A percentile compares a stretch with the other conserved stretches of the same genome.
Conservation (phyloP, 805 yeast species). For the Kodamaea sagamina region DNA sequence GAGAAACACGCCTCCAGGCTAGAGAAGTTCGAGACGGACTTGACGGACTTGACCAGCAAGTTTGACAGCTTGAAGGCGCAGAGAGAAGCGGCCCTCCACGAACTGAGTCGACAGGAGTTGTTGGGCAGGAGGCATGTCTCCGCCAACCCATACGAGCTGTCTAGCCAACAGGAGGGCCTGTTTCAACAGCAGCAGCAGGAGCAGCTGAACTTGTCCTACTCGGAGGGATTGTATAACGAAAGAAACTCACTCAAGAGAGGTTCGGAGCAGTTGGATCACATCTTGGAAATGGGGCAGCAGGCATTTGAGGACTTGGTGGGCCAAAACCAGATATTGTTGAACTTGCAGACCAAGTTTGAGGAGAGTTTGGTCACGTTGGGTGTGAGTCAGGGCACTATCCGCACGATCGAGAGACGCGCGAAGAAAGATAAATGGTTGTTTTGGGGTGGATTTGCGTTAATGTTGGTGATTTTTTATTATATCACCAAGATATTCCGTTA, state of each 20-base stretch:
- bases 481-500: constrained; percentile 66
- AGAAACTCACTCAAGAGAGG: constrained; percentile 64
- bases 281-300: constrained; percentile 83
- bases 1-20: constrained; percentile 56
- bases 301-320: constrained; percentile 85
- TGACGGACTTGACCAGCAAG: constrained; percentile 47
- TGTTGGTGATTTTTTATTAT: constrained; percentile 66
- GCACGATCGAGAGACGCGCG: constrained; percentile 76
- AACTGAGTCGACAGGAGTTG: constrained; percentile 51
- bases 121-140: constrained; percentile 48
- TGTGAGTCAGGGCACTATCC: constrained; percentile 80
- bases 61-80: constrained; percentile 55
- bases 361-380: constrained; percentile 79
- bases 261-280: constrained; percentile 81
- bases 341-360: constrained; percentile 63
- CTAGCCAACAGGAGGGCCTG: constrained; percentile 23
- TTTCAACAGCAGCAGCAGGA: constrained; percentile 26
- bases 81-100: constrained; percentile 55
- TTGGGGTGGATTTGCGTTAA: constrained; percentile 66
- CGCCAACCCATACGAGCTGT: constrained; percentile 51
- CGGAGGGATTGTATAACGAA: constrained; percentile 72
- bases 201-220: constrained; percentile 38
- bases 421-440: constrained; percentile 85
- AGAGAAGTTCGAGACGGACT: constrained; percentile 52
- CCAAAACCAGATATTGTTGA: constrained; percentile 71